A percentile compares a stretch with the other conserved stretches of the same genome.
phyloP scores from a whole-genome alignment of 805 yeast genomes.

The Nakazawaea wickerhamii region DNA sequence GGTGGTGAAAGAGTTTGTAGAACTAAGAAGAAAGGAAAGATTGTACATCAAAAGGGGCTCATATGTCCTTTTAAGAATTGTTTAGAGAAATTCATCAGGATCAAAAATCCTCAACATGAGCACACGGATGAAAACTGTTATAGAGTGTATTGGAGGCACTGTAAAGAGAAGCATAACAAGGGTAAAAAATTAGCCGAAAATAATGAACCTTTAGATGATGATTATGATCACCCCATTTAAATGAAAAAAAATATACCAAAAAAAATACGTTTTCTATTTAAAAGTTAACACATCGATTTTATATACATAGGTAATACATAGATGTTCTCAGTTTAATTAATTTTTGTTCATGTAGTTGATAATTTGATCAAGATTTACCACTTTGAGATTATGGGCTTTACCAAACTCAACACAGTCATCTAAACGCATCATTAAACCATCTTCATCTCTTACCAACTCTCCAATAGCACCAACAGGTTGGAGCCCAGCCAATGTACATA shows the following conservation, averaged over 20 bases:
- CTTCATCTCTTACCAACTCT: conserved; percentile 88
- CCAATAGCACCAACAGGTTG: conserved; percentile 89
- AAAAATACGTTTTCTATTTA: neutral
- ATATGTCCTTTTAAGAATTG: conserved; percentile 10
- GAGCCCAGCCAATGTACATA: conserved; percentile 70
- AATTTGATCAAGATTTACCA: conserved; percentile 75
- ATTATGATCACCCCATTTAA: neutral
- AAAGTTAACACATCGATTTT: too few relatives aligned
- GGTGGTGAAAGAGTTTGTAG: neutral
- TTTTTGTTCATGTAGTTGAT: conserved; percentile 42
- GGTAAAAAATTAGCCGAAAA: conserved; percentile 1
- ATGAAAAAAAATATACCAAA: neutral
- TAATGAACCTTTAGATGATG: neutral
- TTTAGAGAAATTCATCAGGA: conserved; percentile 1
- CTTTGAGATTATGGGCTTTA: conserved; percentile 52
- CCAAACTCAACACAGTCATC: conserved; percentile 78
- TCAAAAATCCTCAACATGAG: neutral
- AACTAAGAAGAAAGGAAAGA: neutral
- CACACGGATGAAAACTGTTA: neutral
- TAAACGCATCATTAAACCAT: conserved; percentile 93
- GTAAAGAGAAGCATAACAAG: conserved; percentile 8
- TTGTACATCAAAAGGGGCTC: conserved; percentile 5
- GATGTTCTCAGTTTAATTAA: too few relatives aligned
- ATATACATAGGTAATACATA: too few relatives aligned
- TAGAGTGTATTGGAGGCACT: conserved; percentile 11